phyloP scores from a whole-genome alignment of 345 rosid species.

The Salix purpurea region DNA sequence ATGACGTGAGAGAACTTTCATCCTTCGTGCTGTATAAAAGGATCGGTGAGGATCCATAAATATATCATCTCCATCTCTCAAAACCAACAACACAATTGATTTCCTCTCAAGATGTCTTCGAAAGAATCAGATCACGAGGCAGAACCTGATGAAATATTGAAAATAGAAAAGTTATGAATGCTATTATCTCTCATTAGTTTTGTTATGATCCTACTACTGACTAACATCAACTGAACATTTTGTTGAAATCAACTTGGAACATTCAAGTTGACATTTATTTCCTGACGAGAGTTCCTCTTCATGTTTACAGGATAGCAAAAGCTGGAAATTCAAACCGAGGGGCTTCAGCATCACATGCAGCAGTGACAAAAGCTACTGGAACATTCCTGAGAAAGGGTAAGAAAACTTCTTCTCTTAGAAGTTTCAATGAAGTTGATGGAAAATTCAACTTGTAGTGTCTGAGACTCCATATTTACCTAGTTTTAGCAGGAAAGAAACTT shows the following conservation, averaged over 20 bases:
- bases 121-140: background rate
- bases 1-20: background rate
- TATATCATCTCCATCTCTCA: background rate
- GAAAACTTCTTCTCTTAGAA: background rate
- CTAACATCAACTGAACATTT: background rate
- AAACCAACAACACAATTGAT: background rate
- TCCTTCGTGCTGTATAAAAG: background rate
- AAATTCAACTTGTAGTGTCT: too few relatives aligned
- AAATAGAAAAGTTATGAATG: background rate
- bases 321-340: background rate
- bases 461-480: background rate
- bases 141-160: accelerated
- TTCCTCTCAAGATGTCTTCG: background rate
- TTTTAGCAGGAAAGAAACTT: background rate
- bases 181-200: background rate
- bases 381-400: background rate
- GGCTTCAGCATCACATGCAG: background rate
- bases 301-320: background rate
- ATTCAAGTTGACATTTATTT: background rate
- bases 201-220: background rate
- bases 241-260: background rate
- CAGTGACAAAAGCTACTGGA: background rate
- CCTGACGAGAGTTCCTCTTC: background rate
- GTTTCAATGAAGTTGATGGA: too few relatives aligned
- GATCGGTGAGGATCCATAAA: background rate